Conservation (phyloP, 1,284 basidiomycete species). For the Porodaedalea pini region DNA sequence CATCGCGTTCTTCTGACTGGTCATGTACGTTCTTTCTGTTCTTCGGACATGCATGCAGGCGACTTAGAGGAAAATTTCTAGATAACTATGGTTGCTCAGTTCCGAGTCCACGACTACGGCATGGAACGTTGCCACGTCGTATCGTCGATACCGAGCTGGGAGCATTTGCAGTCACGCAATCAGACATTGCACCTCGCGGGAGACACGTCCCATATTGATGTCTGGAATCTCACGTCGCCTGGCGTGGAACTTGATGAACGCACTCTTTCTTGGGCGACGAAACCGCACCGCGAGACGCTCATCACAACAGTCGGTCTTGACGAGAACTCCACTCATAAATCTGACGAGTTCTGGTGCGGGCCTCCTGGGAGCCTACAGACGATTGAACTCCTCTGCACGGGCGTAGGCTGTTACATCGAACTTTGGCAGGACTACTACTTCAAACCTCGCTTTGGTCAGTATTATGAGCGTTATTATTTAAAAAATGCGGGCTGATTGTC, state of each 20-base stretch:
- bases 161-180: neutral
- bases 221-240: neutral
- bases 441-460: constrained; percentile 8
- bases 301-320: neutral
- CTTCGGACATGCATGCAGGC: neutral
- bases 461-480: neutral
- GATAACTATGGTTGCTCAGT: constrained; percentile 6
- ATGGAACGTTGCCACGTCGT: constrained; percentile 7
- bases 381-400: constrained; percentile 6
- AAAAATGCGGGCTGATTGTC: too few species aligned
- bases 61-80: neutral
- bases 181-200: neutral
- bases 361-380: neutral
- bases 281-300: neutral
- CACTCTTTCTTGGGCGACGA: constrained; percentile 2
- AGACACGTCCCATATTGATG: neutral
- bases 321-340: neutral
- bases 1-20: constrained; percentile 2
- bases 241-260: constrained; percentile 1
- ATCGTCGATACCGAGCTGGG: neutral
- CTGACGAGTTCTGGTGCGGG: constrained; percentile 4
- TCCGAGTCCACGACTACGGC: constrained; percentile 10
- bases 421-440: constrained; percentile 15
- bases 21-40: neutral
- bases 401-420: neutral